Evolutionary conservation across 805 yeast species (phyloP).

Genomic region (Kazachstania psychrophila): DNA sequence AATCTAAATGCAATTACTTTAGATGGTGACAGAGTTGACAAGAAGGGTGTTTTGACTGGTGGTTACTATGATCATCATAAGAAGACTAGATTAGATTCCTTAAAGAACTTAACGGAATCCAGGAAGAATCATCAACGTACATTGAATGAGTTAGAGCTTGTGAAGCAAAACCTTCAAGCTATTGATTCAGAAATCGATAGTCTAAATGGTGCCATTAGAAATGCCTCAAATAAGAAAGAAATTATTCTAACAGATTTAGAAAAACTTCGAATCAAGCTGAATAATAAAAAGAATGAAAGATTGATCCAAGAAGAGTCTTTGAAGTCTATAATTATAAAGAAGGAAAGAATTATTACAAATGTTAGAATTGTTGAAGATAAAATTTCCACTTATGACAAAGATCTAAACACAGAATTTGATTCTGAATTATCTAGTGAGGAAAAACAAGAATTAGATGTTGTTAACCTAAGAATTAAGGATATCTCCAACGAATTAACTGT

Average conservation of each 20-base stretch:
- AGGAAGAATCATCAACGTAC: slow-evolving; percentile 19
- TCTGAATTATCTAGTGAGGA: slow-evolving; percentile 46
- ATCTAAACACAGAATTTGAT: slow-evolving; percentile 45
- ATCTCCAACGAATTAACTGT: slow-evolving; percentile 40
- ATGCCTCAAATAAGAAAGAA: slow-evolving; percentile 34
- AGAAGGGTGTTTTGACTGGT: slow-evolving; percentile 77
- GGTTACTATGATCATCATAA: slow-evolving; percentile 65
- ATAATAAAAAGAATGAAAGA: slow-evolving; percentile 35
- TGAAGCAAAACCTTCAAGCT: slow-evolving; percentile 33
- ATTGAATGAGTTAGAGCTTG: slow-evolving; percentile 35
- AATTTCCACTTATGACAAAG: slow-evolving; percentile 37
- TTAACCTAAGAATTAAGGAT: slow-evolving; percentile 34
- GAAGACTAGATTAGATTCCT: slow-evolving; percentile 59
- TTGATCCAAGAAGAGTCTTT: slow-evolving; percentile 38
- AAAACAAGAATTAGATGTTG: slow-evolving; percentile 32
- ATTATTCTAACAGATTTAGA: slow-evolving; percentile 35
- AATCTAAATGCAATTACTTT: slow-evolving; percentile 73
- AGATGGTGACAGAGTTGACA: slow-evolving; percentile 86
- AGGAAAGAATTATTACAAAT: slow-evolving; percentile 29
- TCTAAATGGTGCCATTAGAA: slow-evolving; percentile 38
- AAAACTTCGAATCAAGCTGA: slow-evolving; percentile 35
- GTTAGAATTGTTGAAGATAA: slow-evolving; percentile 34
- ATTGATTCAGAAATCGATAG: slow-evolving; percentile 46
- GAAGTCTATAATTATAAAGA: slow-evolving; percentile 28
- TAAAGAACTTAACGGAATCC: slow-evolving; percentile 48